Evolutionary conservation across 176 grass and related monocot species (phyloP), one percentile per base, ranked within the genome.

Genomic region (Aechmea fasciata): DNA sequence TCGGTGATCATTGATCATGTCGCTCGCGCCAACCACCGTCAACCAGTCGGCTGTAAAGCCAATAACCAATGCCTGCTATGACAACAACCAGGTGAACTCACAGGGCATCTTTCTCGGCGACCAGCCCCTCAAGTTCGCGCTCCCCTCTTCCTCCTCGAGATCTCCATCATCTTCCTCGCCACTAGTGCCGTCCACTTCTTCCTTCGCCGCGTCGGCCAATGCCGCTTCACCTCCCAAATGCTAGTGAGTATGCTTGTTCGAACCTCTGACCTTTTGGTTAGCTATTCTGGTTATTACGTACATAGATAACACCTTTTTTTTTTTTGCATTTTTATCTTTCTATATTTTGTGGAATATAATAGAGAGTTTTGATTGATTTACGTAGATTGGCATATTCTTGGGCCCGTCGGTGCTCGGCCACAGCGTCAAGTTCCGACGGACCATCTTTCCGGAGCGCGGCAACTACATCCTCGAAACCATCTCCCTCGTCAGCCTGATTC

Each of bases 81-180:
- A 88, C 73, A 92, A 88, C 57, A 88, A 88, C 74, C 53, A 83
- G 3, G 90, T 88, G 10, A 88, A 83, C 74, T 92, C 90, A 11
- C 90, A 92, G 72, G 90, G 90, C 66, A 78, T 88, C 73, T 92
- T 92, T 72, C 64, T 92, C 0, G 90, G 90, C 11, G 85, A 92
- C 63, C 48, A 65, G 72, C 90, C 85, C 3, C 77, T 88, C 15
- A 81, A 75, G n/a, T 92, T 85, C 62, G 15, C 88, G 0, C 82
- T 91, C 1, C 88, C 0, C 79, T 88, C 7, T 82, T 92, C 54
- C 85, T 92, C 5, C 17, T 81, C 3, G 85, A 92, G 80, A 75
- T 92, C 19, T 85, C 73, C n/a, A n/a, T 81, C 6, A 92, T 92
- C 73, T 84, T 88, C 11, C n/a, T 78, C 63, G 81, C 87, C 59